Evolutionary conservation across 306 rosid species (phyloP), one percentile per base, ranked within the genome.

Genomic region (Quercus aquifolioides): DNA sequence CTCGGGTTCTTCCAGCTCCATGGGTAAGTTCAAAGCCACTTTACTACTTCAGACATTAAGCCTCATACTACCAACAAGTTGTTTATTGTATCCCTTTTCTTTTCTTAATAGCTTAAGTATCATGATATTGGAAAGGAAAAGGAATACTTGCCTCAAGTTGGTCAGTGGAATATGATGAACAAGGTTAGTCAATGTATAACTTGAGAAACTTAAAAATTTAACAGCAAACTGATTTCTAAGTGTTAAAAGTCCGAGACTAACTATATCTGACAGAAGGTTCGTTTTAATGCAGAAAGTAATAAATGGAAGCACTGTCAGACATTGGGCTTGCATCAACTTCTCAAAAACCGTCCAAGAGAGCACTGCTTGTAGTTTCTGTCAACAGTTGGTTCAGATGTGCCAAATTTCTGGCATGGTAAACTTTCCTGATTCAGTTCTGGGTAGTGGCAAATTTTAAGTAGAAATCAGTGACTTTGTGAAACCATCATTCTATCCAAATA

Each of bases 331-430:
- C 65, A 80, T 87, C 64, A 87, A 87, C 80, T 87, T 87, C 85
- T 85, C 91, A n/a, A 75, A 88, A 30, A 85, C 76, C 55, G 86
- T 85, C 72, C 88, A 87, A 83, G 89, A 87, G 68, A 83, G 82
- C 31, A 84, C 80, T 18, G 91, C 82, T 75, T 80, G 82, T 49
- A 87, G 84, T 41, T 87, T 87, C 78, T 87, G 91, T 78, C 91
- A 87, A 71, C 85, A 87, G 70, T 79, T 87, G 69, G 88, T 82
- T 79, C 91, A 87, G 71, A 87, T 87, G 91, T 87, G 91, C 78
- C 87, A 85, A 85, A 82, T 85, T 75, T 82, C 91, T 56, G 88
- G 91, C 85, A 85, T 87, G 88, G 91, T 87, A 87, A 82, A 54
- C 73, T 71, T 80, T 75, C 74, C 65, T 28, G 57, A 49, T 67